phyloP scores from a whole-genome alignment of 805 yeast species.

The Alloascoidea hylecoeti region DNA sequence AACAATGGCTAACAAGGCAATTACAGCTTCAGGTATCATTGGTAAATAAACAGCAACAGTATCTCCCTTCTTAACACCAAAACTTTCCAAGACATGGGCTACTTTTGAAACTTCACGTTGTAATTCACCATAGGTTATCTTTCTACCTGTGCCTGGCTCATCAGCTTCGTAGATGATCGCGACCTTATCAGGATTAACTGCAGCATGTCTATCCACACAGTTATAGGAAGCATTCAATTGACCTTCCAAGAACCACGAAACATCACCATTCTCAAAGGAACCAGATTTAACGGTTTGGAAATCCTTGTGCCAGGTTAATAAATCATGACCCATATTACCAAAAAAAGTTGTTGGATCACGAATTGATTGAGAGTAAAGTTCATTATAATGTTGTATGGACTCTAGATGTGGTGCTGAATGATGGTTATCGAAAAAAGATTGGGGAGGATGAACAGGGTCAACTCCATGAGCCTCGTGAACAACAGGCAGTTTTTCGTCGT shows the following conservation, averaged over 20 bases:
- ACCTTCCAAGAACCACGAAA: conserved; percentile 92
- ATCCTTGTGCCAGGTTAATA: conserved; percentile 36
- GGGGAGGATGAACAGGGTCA: no score
- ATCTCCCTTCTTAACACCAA: conserved; percentile 71
- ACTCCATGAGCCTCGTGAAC: no score
- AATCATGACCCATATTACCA: conserved; percentile 34
- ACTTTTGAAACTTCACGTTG: conserved; percentile 56
- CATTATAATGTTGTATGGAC: conserved; percentile 33
- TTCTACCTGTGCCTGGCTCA: conserved; percentile 49
- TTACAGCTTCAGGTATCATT: conserved; percentile 71
- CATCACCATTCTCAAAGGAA: conserved; percentile 58
- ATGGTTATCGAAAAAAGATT: not conserved
- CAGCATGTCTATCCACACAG: conserved; percentile 93
- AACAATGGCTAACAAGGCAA: conserved; percentile 63
- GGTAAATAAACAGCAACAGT: conserved; percentile 81
- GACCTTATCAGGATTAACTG: conserved; percentile 66
- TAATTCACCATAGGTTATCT: conserved; percentile 57
- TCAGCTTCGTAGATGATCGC: conserved; percentile 84
- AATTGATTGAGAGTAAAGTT: conserved; percentile 39
- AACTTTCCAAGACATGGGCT: conserved; percentile 49
- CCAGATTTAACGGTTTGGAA: conserved; percentile 36
- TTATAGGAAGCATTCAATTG: conserved; percentile 86
- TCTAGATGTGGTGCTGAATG: conserved; percentile 21
- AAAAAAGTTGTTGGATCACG: conserved; percentile 39
- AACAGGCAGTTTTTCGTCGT: no score